Percentiles rank a stretch among this genome's conserved stretches.
Conservation (phyloP, 2,329 filamentous ascomycete genomes). For the Lasiodiplodia sp. region DNA sequence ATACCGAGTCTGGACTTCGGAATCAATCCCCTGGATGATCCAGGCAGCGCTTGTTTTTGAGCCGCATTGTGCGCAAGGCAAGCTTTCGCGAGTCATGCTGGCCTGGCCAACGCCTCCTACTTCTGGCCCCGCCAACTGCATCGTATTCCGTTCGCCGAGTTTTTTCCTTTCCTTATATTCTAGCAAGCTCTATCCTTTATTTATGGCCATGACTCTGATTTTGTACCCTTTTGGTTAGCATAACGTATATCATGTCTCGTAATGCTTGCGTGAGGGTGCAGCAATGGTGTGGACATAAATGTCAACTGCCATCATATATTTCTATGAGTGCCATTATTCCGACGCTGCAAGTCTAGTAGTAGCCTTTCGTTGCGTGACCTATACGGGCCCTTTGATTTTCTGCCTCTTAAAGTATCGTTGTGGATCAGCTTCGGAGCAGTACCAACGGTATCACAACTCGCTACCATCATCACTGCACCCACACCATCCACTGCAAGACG, state of each 20-base stretch:
- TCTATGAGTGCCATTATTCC: background rate
- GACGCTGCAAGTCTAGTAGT: background rate
- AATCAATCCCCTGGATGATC: background rate
- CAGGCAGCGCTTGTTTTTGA: slow-evolving; percentile 1
- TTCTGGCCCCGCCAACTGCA: background rate
- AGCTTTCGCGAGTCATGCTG: slow-evolving; percentile 6
- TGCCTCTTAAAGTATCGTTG: too few species aligned
- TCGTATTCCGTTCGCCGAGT: background rate
- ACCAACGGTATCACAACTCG: too few species aligned
- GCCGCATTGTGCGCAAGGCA: slow-evolving; percentile 1
- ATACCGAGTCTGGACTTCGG: background rate
- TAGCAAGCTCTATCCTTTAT: background rate
- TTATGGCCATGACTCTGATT: background rate
- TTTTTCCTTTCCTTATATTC: background rate
- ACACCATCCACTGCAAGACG: too few species aligned
- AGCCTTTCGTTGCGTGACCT: too few species aligned
- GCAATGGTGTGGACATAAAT: background rate
- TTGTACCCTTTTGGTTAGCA: background rate
- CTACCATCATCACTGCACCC: too few species aligned
- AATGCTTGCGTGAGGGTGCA: background rate
- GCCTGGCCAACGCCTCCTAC: background rate
- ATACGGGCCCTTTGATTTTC: too few species aligned
- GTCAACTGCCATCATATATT: background rate
- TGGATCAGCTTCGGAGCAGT: too few species aligned
- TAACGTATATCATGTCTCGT: background rate